Conservation (phyloP, 2,329 filamentous ascomycete genomes). For the Xylariaceae sp. region DNA sequence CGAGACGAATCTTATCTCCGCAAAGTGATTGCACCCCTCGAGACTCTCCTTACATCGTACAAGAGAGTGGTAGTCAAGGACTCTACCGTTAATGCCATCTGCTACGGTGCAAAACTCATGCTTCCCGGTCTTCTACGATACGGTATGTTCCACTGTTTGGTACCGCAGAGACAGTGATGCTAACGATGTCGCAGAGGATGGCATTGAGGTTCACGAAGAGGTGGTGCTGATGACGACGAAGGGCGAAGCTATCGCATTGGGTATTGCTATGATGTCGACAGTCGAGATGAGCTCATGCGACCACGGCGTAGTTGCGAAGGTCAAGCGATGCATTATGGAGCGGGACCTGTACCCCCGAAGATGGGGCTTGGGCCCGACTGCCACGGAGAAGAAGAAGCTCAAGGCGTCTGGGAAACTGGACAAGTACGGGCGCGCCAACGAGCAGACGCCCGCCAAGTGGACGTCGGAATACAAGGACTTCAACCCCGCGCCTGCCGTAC, state of each 20-base stretch:
- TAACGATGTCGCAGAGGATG: conserved; percentile 53
- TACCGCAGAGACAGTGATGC: conserved; percentile 1
- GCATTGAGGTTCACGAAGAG: conserved; percentile 91
- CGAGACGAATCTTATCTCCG: conserved; percentile 89
- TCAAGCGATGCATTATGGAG: conserved; percentile 99
- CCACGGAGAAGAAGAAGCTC: conserved; percentile 98
- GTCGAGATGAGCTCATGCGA: conserved; percentile 96
- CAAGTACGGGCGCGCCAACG: conserved; percentile 91
- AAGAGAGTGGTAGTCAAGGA: conserved; percentile 98
- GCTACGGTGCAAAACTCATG: conserved; percentile 99
- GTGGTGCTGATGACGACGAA: conserved; percentile 98
- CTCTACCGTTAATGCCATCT: conserved; percentile 77
- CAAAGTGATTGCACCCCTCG: conserved; percentile 83
- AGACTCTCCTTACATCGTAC: conserved; percentile 85
- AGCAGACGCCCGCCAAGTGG: conserved; percentile 91
- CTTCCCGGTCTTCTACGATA: conserved; percentile 91
- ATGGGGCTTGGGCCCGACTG: conserved; percentile 93
- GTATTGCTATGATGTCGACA: conserved; percentile 95
- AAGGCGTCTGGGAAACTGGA: conserved; percentile 97
- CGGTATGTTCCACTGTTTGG: conserved; percentile 41
- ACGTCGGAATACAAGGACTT: conserved; percentile 89
- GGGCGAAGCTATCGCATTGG: conserved; percentile 94
- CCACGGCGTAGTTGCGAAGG: conserved; percentile 95
- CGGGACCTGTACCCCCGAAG: conserved; percentile 92
- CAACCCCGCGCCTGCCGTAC: conserved; percentile 44